A percentile compares a stretch with the other conserved stretches of the same genome.
These are phyloP conservation scores for Neurospora sp. DNA, from an alignment of 495 filamentous ascomycete genomes.

Conservation along the genomic window DNA sequence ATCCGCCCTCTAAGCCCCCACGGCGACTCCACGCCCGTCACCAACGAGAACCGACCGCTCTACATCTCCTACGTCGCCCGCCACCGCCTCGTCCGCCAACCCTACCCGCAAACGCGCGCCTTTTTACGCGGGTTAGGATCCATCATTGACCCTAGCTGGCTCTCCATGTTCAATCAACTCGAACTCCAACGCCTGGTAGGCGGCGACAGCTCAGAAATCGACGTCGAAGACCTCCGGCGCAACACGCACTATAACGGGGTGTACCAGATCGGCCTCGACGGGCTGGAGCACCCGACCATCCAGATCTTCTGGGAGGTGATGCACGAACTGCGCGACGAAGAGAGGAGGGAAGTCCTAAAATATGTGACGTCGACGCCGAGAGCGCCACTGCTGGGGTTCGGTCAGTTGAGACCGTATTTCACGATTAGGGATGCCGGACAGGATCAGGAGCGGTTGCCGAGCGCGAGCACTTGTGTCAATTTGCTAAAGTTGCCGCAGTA, in stretches of 20 bases:
- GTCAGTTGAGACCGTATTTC: conserved; percentile 74
- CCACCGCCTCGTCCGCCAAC: conserved; percentile 73
- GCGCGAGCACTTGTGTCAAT: conserved; percentile 96
- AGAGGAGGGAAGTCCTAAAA: conserved; percentile 78
- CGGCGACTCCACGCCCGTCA: conserved; percentile 71
- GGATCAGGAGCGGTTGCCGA: conserved; percentile 74
- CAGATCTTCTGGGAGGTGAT: conserved; percentile 89
- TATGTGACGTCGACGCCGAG: conserved; percentile 92
- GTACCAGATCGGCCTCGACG: conserved; percentile 80
- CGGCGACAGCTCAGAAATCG: conserved; percentile 73
- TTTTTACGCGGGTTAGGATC: conserved; percentile 77
- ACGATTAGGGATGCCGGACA: conserved; percentile 79
- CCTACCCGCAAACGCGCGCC: conserved; percentile 65
- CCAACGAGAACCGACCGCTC: conserved; percentile 81
- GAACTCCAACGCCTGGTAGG: conserved; percentile 90
- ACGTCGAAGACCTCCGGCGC: conserved; percentile 75
- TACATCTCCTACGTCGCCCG: conserved; percentile 89
- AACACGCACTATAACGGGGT: conserved; percentile 84
- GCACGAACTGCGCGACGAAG: conserved; percentile 57
- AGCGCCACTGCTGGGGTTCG: conserved; percentile 87
- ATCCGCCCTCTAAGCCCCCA: conserved; percentile 65
- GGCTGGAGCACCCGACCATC: conserved; percentile 72
- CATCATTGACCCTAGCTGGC: conserved; percentile 87
- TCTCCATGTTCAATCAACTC: conserved; percentile 96
- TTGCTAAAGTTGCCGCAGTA: conserved; percentile 89